Percentiles rank a stretch among this genome's conserved stretches.
These are phyloP conservation scores for Diversispora eburnea DNA, from an alignment of 192 early-diverging fungal genomes.

Conservation along the genomic window DNA sequence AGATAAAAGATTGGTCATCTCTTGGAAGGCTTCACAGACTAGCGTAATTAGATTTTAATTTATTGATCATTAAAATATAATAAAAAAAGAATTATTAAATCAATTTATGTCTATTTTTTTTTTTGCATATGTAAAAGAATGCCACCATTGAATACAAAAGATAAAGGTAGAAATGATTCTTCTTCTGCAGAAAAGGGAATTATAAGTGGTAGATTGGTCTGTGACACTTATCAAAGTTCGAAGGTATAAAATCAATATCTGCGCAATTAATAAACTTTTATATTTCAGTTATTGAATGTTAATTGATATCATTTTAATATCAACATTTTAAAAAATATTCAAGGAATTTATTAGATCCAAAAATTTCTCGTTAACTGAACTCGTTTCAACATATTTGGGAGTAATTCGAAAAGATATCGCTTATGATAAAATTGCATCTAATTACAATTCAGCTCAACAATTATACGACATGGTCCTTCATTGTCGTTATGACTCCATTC, in stretches of 20 bases:
- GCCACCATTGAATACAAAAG: no score
- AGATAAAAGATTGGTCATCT: slow-evolving; percentile 77
- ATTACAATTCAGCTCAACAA: slow-evolving; percentile 58
- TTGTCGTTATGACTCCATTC: slow-evolving; percentile 75
- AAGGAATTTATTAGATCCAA: slow-evolving; percentile 83
- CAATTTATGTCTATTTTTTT: background rate
- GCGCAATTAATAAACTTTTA: background rate
- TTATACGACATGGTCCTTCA: slow-evolving; percentile 76
- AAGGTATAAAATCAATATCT: slow-evolving; percentile 29
- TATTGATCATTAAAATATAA: background rate
- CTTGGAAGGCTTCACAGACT: slow-evolving; percentile 82
- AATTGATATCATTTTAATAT: no score
- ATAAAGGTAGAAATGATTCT: slow-evolving; percentile 66
- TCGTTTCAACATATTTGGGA: slow-evolving; percentile 73
- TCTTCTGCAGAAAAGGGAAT: slow-evolving; percentile 72
- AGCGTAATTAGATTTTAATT: slow-evolving; percentile 37
- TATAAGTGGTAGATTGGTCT: slow-evolving; percentile 81
- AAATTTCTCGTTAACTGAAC: slow-evolving; percentile 73
- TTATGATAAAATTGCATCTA: slow-evolving; percentile 66
- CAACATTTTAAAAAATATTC: background rate
- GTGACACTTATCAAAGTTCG: slow-evolving; percentile 87
- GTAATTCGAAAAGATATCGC: slow-evolving; percentile 82
- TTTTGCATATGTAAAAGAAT: no score
- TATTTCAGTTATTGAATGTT: no score
- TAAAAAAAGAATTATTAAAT: background rate